Conservation (phyloP, 129 eudicot genomes). For the Pittosporum tobira region DNA sequence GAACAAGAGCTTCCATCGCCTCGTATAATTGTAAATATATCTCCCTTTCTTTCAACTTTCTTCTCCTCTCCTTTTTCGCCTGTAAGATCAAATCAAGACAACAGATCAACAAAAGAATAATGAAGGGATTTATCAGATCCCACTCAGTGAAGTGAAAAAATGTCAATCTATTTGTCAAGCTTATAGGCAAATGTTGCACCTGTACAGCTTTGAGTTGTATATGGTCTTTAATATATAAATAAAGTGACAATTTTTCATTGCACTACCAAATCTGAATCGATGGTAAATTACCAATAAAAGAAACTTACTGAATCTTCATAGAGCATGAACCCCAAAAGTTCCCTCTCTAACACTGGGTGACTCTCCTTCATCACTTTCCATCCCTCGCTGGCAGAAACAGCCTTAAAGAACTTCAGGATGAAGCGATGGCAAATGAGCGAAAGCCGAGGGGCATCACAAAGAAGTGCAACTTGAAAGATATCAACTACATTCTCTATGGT, state of each 20-base stretch:
- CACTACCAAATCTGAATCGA: too few relatives aligned
- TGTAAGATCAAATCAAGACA: slow-evolving; percentile 19
- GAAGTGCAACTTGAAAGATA: slow-evolving; percentile 73
- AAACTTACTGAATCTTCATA: slow-evolving; percentile 52
- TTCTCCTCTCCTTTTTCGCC: slow-evolving; percentile 46
- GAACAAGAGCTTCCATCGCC: slow-evolving; percentile 98
- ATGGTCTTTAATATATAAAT: too few relatives aligned
- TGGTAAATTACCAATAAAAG: not conserved
- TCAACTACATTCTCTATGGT: slow-evolving; percentile 57
- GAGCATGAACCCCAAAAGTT: slow-evolving; percentile 31
- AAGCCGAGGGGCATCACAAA: slow-evolving; percentile 91
- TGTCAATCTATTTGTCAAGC: too few relatives aligned
- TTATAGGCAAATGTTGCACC: too few relatives aligned
- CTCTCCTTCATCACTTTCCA: slow-evolving; percentile 85
- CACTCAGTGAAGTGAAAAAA: too few relatives aligned
- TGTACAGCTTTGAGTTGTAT: too few relatives aligned
- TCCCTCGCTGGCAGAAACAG: slow-evolving; percentile 52
- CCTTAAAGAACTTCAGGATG: slow-evolving; percentile 51
- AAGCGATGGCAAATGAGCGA: slow-evolving; percentile 68
- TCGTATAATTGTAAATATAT: slow-evolving; percentile 60
- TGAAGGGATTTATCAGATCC: slow-evolving; percentile 8
- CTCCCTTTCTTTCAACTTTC: slow-evolving; percentile 52
- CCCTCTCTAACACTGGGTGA: slow-evolving; percentile 74
- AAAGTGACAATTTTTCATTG: too few relatives aligned
- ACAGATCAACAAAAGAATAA: not conserved